These are phyloP conservation scores for Tulasnella calospora DNA, from an alignment of 768 basidiomycete species.

Conservation along the genomic window DNA sequence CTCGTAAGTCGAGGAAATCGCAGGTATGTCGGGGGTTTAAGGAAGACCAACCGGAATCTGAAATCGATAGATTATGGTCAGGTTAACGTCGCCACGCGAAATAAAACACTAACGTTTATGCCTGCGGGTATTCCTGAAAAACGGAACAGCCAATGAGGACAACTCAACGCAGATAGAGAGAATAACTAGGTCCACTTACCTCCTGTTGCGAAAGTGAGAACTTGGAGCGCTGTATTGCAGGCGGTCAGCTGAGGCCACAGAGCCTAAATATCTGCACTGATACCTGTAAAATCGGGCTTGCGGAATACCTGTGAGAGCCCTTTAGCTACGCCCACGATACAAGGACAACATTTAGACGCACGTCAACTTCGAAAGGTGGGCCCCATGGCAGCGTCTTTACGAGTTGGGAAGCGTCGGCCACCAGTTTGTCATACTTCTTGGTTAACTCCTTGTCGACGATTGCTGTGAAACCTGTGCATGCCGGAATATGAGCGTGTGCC, in stretches of 20 bases:
- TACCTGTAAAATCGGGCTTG: conserved; percentile 67
- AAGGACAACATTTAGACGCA: conserved; percentile 27
- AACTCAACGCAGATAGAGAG: conserved; percentile 56
- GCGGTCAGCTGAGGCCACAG: neutral
- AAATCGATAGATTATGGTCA: neutral
- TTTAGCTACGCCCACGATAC: neutral
- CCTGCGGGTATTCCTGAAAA: conserved; percentile 45
- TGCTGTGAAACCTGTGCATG: conserved; percentile 66
- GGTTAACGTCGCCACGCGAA: neutral
- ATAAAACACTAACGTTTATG: conserved; percentile 30
- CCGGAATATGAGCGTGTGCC: neutral
- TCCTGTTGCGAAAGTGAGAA: conserved; percentile 76
- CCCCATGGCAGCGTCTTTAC: conserved; percentile 86
- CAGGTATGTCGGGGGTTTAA: neutral
- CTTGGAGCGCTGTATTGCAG: conserved; percentile 54
- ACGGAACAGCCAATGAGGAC: neutral
- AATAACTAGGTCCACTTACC: conserved; percentile 78
- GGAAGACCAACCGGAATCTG: neutral
- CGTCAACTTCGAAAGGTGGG: conserved; percentile 45
- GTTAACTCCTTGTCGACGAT: conserved; percentile 81
- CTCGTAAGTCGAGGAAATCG: conserved; percentile 34
- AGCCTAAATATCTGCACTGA: neutral
- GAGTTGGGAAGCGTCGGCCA: conserved; percentile 67
- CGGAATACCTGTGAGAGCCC: conserved; percentile 45
- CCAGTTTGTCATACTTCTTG: conserved; percentile 73